These are phyloP conservation scores for Paraphoma sp. DNA, from an alignment of 2,329 filamentous ascomycete genomes.

Conservation along the genomic window DNA sequence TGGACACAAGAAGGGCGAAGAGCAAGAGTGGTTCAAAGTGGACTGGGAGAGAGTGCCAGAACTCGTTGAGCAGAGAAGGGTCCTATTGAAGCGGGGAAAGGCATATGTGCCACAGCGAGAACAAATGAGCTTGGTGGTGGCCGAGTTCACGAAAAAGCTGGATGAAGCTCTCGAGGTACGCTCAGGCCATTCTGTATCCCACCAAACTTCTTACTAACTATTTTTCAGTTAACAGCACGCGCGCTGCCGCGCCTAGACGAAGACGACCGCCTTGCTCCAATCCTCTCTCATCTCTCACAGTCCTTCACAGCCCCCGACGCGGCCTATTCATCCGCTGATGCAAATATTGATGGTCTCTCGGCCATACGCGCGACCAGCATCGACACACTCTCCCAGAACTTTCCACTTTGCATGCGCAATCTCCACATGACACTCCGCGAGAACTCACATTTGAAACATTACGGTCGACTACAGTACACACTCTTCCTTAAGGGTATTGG, in stretches of 20 bases:
- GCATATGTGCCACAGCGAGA: conserved; percentile 90
- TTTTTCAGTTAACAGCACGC: conserved; percentile 76
- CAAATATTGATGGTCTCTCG: conserved; percentile 79
- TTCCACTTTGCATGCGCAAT: conserved; percentile 93
- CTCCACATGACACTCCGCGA: conserved; percentile 85
- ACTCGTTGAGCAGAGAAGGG: conserved; percentile 78
- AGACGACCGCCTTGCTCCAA: conserved; percentile 85
- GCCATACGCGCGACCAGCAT: conserved; percentile 66
- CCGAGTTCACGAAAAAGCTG: conserved; percentile 80
- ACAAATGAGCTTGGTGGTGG: conserved; percentile 86
- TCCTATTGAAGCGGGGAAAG: conserved; percentile 76
- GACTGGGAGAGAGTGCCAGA: conserved; percentile 95
- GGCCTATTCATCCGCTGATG: conserved; percentile 72
- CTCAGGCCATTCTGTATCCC: background rate
- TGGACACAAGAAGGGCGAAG: conserved; percentile 65
- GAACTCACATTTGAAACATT: conserved; percentile 92
- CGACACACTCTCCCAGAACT: conserved; percentile 77
- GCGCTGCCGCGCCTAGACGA: conserved; percentile 92
- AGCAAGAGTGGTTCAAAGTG: conserved; percentile 93
- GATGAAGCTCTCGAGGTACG: conserved; percentile 83
- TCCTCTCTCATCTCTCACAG: conserved; percentile 84
- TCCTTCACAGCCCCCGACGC: conserved; percentile 94
- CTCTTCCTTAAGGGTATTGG: conserved; percentile 97
- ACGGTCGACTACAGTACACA: conserved; percentile 89
- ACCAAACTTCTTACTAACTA: conserved; percentile 6